Percentiles rank a stretch among this genome's conserved stretches.
Conservation (phyloP, 306 rosid species). For the Dryas alaskensis region DNA sequence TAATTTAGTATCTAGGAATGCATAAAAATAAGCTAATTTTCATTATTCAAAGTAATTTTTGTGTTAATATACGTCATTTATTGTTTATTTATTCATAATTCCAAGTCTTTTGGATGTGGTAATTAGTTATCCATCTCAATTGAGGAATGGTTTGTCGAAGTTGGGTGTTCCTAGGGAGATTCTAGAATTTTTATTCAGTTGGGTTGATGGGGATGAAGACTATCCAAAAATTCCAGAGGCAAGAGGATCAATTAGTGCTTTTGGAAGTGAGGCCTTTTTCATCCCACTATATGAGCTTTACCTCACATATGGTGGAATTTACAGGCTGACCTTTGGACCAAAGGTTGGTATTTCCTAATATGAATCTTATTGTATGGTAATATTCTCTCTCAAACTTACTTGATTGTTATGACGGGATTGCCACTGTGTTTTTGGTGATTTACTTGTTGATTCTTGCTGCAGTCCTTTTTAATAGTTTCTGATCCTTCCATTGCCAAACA, state of each 20-base stretch:
- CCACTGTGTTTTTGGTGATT: background rate
- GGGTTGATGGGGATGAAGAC: conserved; percentile 35
- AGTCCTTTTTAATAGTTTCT: conserved; percentile 91
- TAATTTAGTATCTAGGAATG: background rate
- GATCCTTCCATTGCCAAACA: conserved; percentile 92
- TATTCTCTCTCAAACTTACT: background rate
- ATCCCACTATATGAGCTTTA: conserved; percentile 82
- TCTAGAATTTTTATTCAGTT: conserved; percentile 51
- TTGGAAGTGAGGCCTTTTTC: conserved; percentile 84
- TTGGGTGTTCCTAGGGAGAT: conserved; percentile 65
- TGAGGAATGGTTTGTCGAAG: conserved; percentile 60
- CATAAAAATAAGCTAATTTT: background rate
- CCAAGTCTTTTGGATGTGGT: conserved; percentile 32
- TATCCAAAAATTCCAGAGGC: conserved; percentile 80
- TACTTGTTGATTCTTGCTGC: conserved; percentile 31
- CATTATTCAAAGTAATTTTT: background rate
- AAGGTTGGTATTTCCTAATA: conserved; percentile 59
- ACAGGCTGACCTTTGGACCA: conserved; percentile 88
- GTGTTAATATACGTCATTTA: background rate
- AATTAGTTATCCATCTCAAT: conserved; percentile 50
- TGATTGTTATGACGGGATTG: background rate
- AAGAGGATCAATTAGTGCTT: conserved; percentile 61
- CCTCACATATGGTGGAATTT: conserved; percentile 89
- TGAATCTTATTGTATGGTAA: background rate
- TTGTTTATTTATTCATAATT: background rate